Base-by-base conservation (phyloP, 1,284 basidiomycete species). In the Fomitopsis betulina region DNA sequence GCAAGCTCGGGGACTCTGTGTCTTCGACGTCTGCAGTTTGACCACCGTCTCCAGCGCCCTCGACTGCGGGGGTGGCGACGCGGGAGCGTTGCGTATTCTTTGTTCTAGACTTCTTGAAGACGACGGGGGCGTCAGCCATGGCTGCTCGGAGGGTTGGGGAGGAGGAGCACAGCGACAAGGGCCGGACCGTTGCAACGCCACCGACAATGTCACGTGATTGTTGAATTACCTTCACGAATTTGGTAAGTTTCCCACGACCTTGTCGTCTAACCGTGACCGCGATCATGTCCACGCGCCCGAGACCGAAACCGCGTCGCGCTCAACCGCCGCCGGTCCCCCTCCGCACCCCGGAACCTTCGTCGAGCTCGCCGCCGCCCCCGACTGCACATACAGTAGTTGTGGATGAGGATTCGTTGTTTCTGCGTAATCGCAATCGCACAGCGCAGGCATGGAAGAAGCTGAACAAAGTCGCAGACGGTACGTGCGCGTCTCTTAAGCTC, bases 371-470 rank as follows among this genome's bases (percentile, higher is more conserved):
- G 38, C 58, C 68, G 19, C 60, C 66, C n/a, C 55, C 61, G 6
- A 32, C 49, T 2, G 23, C 54, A 4, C 37, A 51, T 1, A 33
- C 57, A 38, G 33, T 54, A 23, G 56, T 58, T n/a, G 69, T 78
- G 17, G 83, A 87, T 56, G 81, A 82, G 57, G 87, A 91, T 68
- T 81, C 79, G 13, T 74, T 82, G 67, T 91, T 91, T 64, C 79
- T 88, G 63, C 78, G 80, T 52, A 89, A 89, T 65, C 74, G 72
- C 39, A 77, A 78, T 58, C 76, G 83, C 55, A 80, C 81, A 2
- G 69, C 75, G 8, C 73, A 79, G 53, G 73, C 75, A 3, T 90
- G 87, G 87, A 81, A 75, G 66, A 77, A 76, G 56, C 67, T 89
- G 47, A 78, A 82, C 33, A 72, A 80, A 63, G 70, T 78, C 10